Base-by-base conservation (phyloP, 1,284 basidiomycete species). In the Neolentinus lepideus region DNA sequence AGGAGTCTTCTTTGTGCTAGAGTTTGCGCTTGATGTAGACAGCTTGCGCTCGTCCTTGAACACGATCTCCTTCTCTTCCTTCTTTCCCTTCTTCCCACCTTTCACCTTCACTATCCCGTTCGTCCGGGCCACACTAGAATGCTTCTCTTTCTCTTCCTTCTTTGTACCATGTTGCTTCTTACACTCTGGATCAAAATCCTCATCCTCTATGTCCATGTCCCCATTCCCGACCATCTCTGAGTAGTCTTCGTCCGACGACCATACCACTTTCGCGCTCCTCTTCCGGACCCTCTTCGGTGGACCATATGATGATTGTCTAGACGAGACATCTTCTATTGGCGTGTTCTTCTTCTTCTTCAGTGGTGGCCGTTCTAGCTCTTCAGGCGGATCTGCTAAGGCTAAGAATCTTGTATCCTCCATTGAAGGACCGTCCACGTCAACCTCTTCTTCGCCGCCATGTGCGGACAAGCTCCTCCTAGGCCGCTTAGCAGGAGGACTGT, bases 41-140 rank as follows among this genome's bases (percentile, higher is more conserved):
- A 25, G 9, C 6, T 50, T 50, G 14, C 47, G 22, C 22, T 50
- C 47, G 25, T 50, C 47, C 47, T 50, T 50, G 11, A 50, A 26
- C 6, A 50, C 22, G 47, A 50, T 50, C 22, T 50, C 47, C 24
- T 50, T 29, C 16, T 50, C 47, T 22, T 29, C 47, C 22, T 29
- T 50, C 47, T 50, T 50, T 25, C 6, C 24, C 27, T 29, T 29
- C 47, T 50, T 50, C 47, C 47, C 47, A n/a, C 6, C 47, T n/a
- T 29, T 29, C n/a, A 29, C 52, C 19, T 45, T 54, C 52, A 21
- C 36, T 24, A 36, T 54, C 16, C 52, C 52, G 19, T 54, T 54
- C 31, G 11, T 31, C 25, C 19, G 24, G 24, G 26, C 4, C n/a
- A 35, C 14, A 19, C 31, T 33, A 11, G 21, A n/a, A 16, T 4